Base-by-base conservation (phyloP, 768 basidiomycete genomes). In the Multifurca ochricompacta region DNA sequence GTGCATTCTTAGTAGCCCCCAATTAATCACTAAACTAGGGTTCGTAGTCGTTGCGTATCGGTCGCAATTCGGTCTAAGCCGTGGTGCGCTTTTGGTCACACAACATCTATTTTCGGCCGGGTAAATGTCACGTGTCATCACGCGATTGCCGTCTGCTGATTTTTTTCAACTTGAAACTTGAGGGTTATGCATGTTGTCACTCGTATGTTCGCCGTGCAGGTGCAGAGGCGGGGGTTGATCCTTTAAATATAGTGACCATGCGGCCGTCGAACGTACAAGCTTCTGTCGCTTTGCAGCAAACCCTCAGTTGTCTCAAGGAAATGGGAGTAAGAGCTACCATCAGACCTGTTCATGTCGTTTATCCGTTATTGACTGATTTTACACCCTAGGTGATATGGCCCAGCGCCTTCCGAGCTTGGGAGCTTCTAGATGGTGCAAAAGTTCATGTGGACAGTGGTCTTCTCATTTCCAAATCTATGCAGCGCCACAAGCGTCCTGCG, bases 121-220 rank as follows among this genome's bases (percentile, higher is more conserved):
- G 87, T 89, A 67, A 61, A 85, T 70, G 35, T 56, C 5, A 14
- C 44, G 16, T 16, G 1, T 11, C 25, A 14, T n/a, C n/a, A n/a
- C n/a, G n/a, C n/a, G n/a, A n/a, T n/a, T n/a, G n/a, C n/a, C n/a
- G n/a, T 37, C 37, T 19, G 3, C 4, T 36, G n/a, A 52, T 32
- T 21, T 19, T n/a, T 21, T 11, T 19, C 49, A 35, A 63, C 59
- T 49, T 60, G 48, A 55, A n/a, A 41, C 27, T 39, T 52, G 19
- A 88, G 87, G 27, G 84, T 89, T 61, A 87, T 88, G 86, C 86
- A 90, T 63, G 77, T 87, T 39, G 70, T 86, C 60, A 85, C 85
- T 16, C 64, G 87, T 87, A 67, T 58, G 82, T 68, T 30, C 55
- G 48, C 25, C 43, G 6, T 6, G 43, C 48, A 30, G 31, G 28